These are phyloP conservation scores for Pythium scleroteichum DNA, from an alignment of 352 stramenopile genomes.

Conservation along the genomic window DNA sequence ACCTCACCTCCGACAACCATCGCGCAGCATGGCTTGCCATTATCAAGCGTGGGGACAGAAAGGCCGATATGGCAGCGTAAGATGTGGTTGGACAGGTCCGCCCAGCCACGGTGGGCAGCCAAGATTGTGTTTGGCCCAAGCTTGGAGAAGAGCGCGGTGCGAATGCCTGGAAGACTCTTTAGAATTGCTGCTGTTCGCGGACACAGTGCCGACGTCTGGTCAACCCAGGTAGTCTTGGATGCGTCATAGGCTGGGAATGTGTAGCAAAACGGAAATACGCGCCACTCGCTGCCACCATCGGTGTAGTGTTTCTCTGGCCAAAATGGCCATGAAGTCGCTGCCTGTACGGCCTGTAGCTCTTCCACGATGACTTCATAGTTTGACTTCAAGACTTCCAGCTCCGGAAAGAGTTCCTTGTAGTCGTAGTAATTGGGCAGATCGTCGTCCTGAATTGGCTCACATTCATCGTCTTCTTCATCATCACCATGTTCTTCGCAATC, in stretches of 20 bases:
- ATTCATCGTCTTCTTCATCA: slow-evolving; percentile 32
- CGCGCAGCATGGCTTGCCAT: slow-evolving; percentile 62
- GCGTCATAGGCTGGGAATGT: slow-evolving; percentile 88
- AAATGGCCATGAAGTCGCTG: slow-evolving; percentile 68
- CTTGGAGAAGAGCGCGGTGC: slow-evolving; percentile 89
- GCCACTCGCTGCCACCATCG: slow-evolving; percentile 69
- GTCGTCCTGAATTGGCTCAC: slow-evolving; percentile 69
- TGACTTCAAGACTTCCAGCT: slow-evolving; percentile 70
- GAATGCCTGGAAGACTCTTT: slow-evolving; percentile 58
- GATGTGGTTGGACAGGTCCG: slow-evolving; percentile 90
- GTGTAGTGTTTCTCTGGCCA: slow-evolving; percentile 88
- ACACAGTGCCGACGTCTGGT: slow-evolving; percentile 71
- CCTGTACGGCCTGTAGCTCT: slow-evolving; percentile 66
- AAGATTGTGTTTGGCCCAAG: slow-evolving; percentile 80
- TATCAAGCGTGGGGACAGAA: slow-evolving; percentile 55
- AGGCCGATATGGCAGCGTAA: slow-evolving; percentile 81
- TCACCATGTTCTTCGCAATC: slow-evolving; percentile 33
- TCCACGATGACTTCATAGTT: slow-evolving; percentile 77
- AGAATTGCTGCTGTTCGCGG: slow-evolving; percentile 79
- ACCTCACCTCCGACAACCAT: slow-evolving; percentile 81
- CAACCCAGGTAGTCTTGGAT: slow-evolving; percentile 83
- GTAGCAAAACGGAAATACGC: slow-evolving; percentile 90
- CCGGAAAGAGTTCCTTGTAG: slow-evolving; percentile 74
- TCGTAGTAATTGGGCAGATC: slow-evolving; percentile 75
- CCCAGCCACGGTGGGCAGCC: slow-evolving; percentile 78